Base-by-base conservation (phyloP, 768 basidiomycete species). In the Pleurotus tuber-regium region DNA sequence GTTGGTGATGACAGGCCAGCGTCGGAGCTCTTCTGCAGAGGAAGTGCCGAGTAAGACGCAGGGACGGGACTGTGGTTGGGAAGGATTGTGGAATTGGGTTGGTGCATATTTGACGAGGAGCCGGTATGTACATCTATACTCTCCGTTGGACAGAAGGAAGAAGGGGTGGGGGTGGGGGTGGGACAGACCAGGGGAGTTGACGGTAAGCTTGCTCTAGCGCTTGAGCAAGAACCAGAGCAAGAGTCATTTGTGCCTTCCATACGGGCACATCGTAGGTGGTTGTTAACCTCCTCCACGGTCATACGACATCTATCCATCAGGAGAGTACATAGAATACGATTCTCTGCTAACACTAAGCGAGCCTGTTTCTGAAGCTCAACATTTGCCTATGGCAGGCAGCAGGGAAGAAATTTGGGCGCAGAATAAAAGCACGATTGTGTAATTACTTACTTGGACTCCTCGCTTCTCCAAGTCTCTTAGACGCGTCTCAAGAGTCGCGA, bases 341-440 rank as follows among this genome's bases (percentile, higher is more conserved):
- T 48, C 46, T 48, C 46, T 1, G 16, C 46, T 4, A 48, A 21
- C 4, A 48, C 46, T 21, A 11, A n/a, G 16, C 46, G 46, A 24
- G 46, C 46, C 30, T 48, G 46, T n/a, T 48, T 31, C 31, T 48
- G 46, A 19, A 48, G 29, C 16, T 18, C 30, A 7, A 48, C 12
- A 23, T 8, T 48, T 35, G 46, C 46, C 46, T 48, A 48, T 26
- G 5, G 1, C 14, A 43, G 10, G 24, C n/a, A 24, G 12, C 4
- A 12, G 8, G 14, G 21, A 23, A 18, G 16, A 3, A 10, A 2
- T 14, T 43, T 11, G 11, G 11, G 12, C 42, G 23, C 23, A 7
- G 23, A 24, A 4, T 11, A 7, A 14, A 14, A 12, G 12, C 19
- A 7, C 14, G 41, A 26, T 9, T 11, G 41, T 9, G 21, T 11